Base-by-base conservation (phyloP, 1,284 basidiomycete species). In the Leucoagaricus sp. region DNA sequence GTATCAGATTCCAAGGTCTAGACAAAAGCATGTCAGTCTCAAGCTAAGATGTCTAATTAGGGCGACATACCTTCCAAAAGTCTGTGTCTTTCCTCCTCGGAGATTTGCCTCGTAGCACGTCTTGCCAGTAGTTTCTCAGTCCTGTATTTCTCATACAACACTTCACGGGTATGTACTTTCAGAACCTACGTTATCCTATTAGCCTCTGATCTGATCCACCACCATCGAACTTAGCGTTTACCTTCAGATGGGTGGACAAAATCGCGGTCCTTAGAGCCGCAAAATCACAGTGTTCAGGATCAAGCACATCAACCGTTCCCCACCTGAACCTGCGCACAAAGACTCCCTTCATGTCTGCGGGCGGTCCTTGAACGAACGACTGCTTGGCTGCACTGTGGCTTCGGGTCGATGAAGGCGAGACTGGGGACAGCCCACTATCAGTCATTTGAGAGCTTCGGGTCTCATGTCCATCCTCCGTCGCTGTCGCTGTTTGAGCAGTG, bases 81-180 rank as follows among this genome's bases (percentile, higher is more conserved):
- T 62, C 84, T 80, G 64, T 84, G 80, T 60, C 84, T 78, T 66
- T 90, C 83, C 60, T 85, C 85, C 53, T 89, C 86, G 55, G 85
- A 83, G 64, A 92, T 90, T 61, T 86, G 82, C 63, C 80, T 78
- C 28, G 91, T 92, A 25, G 89, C 90, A 59, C 91, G 85, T 60
- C 90, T 80, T 28, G 89, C 89, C 17, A 93, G 82, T 55, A 93
- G 80, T 70, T 92, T 92, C 75, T 93, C 89, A 0, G 90, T 93
- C 65, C 91, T 79, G 71, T 84, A 93, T 64, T 83, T 87, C 74
- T 93, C 91, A 68, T 93, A 93, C 68, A 93, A 72, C 55, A 91
- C 89, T 66, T 93, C 89, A 64, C 85, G 87, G 42, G 91, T 92
- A 59, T 85, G 83, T 53, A 77, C 83, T 73, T 91, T 93, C 56